Base-by-base conservation (phyloP, 306 rosid species). In the Rubus idaeus region DNA sequence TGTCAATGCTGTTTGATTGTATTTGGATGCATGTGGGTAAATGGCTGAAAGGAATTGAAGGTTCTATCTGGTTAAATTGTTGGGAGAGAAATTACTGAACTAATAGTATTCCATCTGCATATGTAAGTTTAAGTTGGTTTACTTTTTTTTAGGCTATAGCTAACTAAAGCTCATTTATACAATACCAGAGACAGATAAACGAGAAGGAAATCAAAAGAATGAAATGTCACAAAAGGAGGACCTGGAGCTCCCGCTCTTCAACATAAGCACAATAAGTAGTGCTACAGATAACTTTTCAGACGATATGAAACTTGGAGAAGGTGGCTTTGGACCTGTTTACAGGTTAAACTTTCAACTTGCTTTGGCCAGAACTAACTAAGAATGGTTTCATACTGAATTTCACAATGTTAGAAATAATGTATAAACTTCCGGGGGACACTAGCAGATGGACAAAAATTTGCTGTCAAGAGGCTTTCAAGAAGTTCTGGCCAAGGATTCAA, bases 301-400 rank as follows among this genome's bases (percentile, higher is more conserved):
- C 37, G 5, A 75, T 41, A 83, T 84, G 3, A 84, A 77, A 83
- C 84, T 86, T n/a, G 90, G 89, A 0, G 78, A 88, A 81, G 91
- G 93, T 21, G 93, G 93, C 21, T 91, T 91, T 75, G 93, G 91
- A 14, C 82, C 83, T 2, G 91, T 91, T 23, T 89, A 82, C 61
- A 73, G 4, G 82, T 90, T 84, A 87, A 62, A 47, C 35, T 30
- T 30, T 30, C 35, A 70, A 45, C 10, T 10, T 68, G 17, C 17
- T 10, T 45, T 14, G 51, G 44, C 12, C 46, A 8, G 35, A 11
- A 18, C 50, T 41, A n/a, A 66, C 16, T 18, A 41, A 41, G 9
- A 66, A 40, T 66, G 30, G 41, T 6, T 66, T 11, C 9, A 42
- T 66, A 16, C 11, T 10, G 71, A 70, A 3, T 30, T 50, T 50